These are phyloP conservation scores for Chalciporus sp. DNA, from an alignment of 1,284 basidiomycete species.

Conservation along the genomic window DNA sequence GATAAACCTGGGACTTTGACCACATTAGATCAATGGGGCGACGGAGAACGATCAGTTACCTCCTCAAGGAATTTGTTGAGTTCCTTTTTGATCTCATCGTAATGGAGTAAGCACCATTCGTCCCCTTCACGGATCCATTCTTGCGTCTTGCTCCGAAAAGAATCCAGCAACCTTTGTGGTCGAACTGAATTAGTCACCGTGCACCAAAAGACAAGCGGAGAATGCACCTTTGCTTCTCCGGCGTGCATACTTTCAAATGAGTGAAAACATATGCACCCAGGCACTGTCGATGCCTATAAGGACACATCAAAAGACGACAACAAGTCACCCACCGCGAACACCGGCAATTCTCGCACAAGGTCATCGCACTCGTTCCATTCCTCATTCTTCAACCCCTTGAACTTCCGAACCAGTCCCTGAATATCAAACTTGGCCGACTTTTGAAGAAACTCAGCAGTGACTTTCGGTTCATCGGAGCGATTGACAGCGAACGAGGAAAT, in stretches of 20 bases:
- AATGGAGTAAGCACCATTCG: conserved; percentile 30
- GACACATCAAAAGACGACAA: background rate
- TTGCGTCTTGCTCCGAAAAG: conserved; percentile 16
- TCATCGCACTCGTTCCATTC: conserved; percentile 21
- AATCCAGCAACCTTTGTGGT: conserved; percentile 20
- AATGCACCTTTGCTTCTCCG: conserved; percentile 17
- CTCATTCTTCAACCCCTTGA: conserved; percentile 11
- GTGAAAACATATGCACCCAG: conserved; percentile 27
- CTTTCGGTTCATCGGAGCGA: conserved; percentile 26
- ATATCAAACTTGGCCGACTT: conserved; percentile 28
- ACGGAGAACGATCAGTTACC: conserved; percentile 6
- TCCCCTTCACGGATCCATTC: conserved; percentile 25
- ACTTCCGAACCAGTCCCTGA: conserved; percentile 20
- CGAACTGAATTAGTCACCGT: background rate
- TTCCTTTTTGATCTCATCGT: conserved; percentile 21
- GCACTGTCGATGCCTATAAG: conserved; percentile 19
- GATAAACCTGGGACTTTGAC: conserved; percentile 15
- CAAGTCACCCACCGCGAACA: conserved; percentile 26
- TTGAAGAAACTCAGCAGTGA: conserved; percentile 19
- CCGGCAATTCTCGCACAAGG: conserved; percentile 22
- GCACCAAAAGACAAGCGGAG: background rate
- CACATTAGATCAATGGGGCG: conserved; percentile 4
- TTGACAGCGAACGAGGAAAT: conserved; percentile 26
- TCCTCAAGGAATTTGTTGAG: conserved; percentile 18
- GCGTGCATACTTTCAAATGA: conserved; percentile 29